Conservation (phyloP, 2,329 filamentous ascomycete species). For the Aplosporella prunicola region DNA sequence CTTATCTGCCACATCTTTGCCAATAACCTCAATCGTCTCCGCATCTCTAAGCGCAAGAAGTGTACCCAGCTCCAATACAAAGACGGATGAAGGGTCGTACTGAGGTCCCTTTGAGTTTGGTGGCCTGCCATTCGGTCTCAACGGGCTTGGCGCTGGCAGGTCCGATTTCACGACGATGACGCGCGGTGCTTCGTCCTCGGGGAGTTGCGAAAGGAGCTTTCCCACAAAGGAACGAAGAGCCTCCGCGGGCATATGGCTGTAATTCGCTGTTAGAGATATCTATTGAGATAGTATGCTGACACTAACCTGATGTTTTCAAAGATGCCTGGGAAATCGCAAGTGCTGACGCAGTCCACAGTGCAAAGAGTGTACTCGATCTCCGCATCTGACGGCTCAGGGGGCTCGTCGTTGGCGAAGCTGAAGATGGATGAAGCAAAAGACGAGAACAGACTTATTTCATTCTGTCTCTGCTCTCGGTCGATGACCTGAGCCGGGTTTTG, state of each 20-base stretch:
- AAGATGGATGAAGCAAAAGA: conserved; percentile 94
- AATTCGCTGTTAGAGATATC: conserved; percentile 13
- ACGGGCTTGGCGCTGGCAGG: conserved; percentile 52
- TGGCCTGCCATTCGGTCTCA: conserved; percentile 51
- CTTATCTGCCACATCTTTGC: conserved; percentile 69
- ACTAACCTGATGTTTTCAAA: conserved; percentile 73
- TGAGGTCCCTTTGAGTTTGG: conserved; percentile 45
- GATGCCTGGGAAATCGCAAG: conserved; percentile 74
- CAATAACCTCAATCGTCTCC: conserved; percentile 61
- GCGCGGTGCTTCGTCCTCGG: conserved; percentile 69
- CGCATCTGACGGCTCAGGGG: conserved; percentile 92
- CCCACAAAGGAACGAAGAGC: conserved; percentile 56
- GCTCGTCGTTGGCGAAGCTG: conserved; percentile 97
- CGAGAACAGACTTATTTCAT: conserved; percentile 80
- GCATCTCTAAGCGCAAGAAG: conserved; percentile 68
- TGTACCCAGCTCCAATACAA: conserved; percentile 85
- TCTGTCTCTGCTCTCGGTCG: conserved; percentile 68
- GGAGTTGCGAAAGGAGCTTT: conserved; percentile 71
- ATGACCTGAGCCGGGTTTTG: conserved; percentile 89
- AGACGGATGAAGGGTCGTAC: conserved; percentile 82
- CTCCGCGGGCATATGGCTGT: conserved; percentile 51
- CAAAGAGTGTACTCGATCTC: conserved; percentile 92
- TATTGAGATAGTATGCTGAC: not conserved
- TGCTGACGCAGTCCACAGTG: conserved; percentile 87
- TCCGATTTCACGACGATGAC: conserved; percentile 91